Conservation (phyloP, 306 rosid species). For the Trifolium fragiferum region DNA sequence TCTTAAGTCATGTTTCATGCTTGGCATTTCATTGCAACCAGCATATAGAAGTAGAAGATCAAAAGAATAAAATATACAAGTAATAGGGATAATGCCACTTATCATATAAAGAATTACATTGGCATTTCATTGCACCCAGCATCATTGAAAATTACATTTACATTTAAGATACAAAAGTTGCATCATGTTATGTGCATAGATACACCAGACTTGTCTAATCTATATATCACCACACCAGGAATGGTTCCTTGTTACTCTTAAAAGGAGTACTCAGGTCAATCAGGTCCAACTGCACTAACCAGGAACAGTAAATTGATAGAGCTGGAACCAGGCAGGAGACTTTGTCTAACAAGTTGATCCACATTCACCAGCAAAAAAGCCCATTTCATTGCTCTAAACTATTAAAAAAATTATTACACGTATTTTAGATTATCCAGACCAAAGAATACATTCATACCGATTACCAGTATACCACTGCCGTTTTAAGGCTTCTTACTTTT, state of each 20-base stretch:
- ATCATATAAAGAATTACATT: conserved; percentile 38
- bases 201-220: conserved; percentile 40
- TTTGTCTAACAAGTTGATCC: conserved; percentile 47
- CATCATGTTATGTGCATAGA: conserved; percentile 44
- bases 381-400: conserved; percentile 40
- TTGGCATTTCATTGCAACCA: conserved; percentile 31
- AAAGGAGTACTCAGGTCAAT: conserved; percentile 40
- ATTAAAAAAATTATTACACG: conserved; percentile 29
- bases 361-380: conserved; percentile 33
- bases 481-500: neutral
- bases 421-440: conserved; percentile 34
- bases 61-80: conserved; percentile 23
- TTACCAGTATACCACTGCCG: conserved; percentile 19
- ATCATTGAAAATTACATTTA: conserved; percentile 39
- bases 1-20: neutral
- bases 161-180: conserved; percentile 40
- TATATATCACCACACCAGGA: conserved; percentile 31
- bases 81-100: conserved; percentile 5
- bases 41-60: conserved; percentile 14
- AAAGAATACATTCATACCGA: conserved; percentile 40
- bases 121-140: no score
- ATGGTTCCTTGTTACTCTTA: conserved; percentile 16
- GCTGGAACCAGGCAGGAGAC: conserved; percentile 44
- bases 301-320: conserved; percentile 45
- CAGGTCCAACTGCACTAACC: conserved; percentile 32